Percentiles rank a stretch among this genome's conserved stretches.
Evolutionary conservation across 1,284 basidiomycete species (phyloP).

Genomic region (Apiotrichum akiyoshidainum): DNA sequence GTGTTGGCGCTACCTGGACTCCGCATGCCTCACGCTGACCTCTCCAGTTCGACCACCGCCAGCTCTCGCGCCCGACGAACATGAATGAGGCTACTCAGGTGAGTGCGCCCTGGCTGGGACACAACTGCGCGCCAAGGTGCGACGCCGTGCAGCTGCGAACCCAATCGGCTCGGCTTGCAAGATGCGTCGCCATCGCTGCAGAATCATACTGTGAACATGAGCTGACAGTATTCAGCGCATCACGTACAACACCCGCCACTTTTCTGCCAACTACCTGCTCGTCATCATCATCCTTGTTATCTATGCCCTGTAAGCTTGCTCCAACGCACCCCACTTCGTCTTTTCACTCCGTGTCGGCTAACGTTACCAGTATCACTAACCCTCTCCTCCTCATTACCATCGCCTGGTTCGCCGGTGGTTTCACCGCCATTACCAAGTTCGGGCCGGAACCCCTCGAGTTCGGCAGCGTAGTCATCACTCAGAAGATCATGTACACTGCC

Average conservation of each 20-base stretch:
- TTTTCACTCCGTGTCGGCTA: no score
- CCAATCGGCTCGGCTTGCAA: no score
- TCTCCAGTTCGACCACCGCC: constrained; percentile 72
- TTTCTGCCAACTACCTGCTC: constrained; percentile 81
- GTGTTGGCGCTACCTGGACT: no score
- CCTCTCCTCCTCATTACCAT: constrained; percentile 73
- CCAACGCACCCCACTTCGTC: background rate
- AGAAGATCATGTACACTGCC: constrained; percentile 61
- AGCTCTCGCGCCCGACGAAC: constrained; percentile 70
- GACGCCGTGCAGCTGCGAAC: no score
- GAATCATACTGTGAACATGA: no score
- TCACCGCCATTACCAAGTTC: constrained; percentile 78
- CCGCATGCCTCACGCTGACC: no score
- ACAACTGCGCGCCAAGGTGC: no score
- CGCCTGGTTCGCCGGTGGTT: constrained; percentile 80
- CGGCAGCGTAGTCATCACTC: constrained; percentile 50
- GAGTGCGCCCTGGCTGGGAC: constrained; percentile 4
- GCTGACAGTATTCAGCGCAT: no score
- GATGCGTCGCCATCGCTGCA: no score
- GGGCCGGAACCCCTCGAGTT: constrained; percentile 53
- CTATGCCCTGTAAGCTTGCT: constrained; percentile 71
- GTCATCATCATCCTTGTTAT: constrained; percentile 73
- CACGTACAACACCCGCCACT: constrained; percentile 86
- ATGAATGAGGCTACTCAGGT: constrained; percentile 57
- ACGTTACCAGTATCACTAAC: constrained; percentile 59